Conservation (phyloP, 768 basidiomycete species). For the Cyathus striatus region DNA sequence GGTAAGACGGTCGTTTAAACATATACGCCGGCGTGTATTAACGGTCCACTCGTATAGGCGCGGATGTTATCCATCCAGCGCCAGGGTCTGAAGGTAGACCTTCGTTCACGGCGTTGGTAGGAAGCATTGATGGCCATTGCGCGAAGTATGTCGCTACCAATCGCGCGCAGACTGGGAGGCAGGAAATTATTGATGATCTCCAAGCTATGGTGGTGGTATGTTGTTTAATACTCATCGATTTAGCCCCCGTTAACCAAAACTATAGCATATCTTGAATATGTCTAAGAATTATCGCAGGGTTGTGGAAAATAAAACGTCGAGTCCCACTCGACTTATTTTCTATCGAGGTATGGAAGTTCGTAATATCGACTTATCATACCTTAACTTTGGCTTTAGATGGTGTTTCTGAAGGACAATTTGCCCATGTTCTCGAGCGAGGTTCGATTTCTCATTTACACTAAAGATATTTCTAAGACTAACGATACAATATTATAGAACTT, state of each 20-base stretch:
- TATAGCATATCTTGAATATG: slow-evolving; percentile 46
- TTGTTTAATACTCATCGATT: slow-evolving; percentile 1
- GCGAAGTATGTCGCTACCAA: slow-evolving; percentile 57
- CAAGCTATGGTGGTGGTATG: slow-evolving; percentile 54
- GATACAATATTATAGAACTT: slow-evolving; percentile 38
- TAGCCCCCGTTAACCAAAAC: no score
- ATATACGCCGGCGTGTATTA: neutral
- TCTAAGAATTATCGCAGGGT: slow-evolving; percentile 48
- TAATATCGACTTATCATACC: no score
- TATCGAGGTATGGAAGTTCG: slow-evolving; percentile 50
- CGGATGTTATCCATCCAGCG: slow-evolving; percentile 73
- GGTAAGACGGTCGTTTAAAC: slow-evolving; percentile 34
- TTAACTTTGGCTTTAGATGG: slow-evolving; percentile 33
- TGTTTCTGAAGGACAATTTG: slow-evolving; percentile 46
- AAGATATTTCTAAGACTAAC: neutral
- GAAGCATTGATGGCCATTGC: slow-evolving; percentile 60
- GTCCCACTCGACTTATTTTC: slow-evolving; percentile 63
- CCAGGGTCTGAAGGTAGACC: slow-evolving; percentile 66
- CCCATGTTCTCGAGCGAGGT: slow-evolving; percentile 53
- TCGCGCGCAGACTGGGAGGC: slow-evolving; percentile 50
- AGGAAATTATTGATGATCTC: slow-evolving; percentile 66
- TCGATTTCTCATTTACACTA: slow-evolving; percentile 6
- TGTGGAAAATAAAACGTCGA: slow-evolving; percentile 36
- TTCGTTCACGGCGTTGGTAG: slow-evolving; percentile 70
- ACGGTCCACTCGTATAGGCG: slow-evolving; percentile 33